Percentiles rank a stretch among this genome's conserved stretches.
These are phyloP conservation scores for Rhodotorula sp. DNA, from an alignment of 1,284 basidiomycete genomes.

Conservation along the genomic window DNA sequence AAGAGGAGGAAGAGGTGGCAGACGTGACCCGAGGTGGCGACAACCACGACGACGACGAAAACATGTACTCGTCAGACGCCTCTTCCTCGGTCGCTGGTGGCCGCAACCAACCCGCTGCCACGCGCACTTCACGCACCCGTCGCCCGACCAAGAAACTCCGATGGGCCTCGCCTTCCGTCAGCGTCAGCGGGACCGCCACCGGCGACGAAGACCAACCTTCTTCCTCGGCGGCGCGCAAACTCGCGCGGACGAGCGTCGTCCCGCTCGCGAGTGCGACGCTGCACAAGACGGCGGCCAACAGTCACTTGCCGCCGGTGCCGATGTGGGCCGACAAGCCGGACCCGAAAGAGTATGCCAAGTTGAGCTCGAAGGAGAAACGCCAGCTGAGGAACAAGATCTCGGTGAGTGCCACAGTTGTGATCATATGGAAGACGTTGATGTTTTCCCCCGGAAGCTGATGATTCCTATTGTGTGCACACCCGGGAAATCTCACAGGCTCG, in stretches of 20 bases:
- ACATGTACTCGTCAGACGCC: slow-evolving; percentile 16
- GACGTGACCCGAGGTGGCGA: no score
- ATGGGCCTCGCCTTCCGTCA: slow-evolving; percentile 1
- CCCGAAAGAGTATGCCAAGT: slow-evolving; percentile 92
- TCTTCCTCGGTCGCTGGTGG: not conserved
- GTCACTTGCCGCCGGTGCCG: slow-evolving; percentile 41
- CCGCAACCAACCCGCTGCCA: not conserved
- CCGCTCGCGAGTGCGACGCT: slow-evolving; percentile 32
- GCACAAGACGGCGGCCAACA: slow-evolving; percentile 30
- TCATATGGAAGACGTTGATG: no score
- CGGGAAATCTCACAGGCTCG: slow-evolving; percentile 6
- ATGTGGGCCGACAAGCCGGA: slow-evolving; percentile 56
- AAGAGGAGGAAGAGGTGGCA: not conserved
- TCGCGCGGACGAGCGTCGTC: slow-evolving; percentile 28
- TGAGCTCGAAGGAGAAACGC: slow-evolving; percentile 92
- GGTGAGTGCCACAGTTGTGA: slow-evolving; percentile 68
- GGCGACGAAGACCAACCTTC: not conserved
- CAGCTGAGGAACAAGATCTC: slow-evolving; percentile 96
- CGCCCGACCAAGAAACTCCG: slow-evolving; percentile 21
- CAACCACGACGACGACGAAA: slow-evolving; percentile 8
- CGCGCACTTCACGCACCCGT: not conserved
- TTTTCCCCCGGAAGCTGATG: no score
- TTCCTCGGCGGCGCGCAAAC: not conserved
- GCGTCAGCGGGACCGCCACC: not conserved
- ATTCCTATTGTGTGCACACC: no score